Conservation (phyloP, 768 basidiomycete genomes). For the Leccinum broughii region DNA sequence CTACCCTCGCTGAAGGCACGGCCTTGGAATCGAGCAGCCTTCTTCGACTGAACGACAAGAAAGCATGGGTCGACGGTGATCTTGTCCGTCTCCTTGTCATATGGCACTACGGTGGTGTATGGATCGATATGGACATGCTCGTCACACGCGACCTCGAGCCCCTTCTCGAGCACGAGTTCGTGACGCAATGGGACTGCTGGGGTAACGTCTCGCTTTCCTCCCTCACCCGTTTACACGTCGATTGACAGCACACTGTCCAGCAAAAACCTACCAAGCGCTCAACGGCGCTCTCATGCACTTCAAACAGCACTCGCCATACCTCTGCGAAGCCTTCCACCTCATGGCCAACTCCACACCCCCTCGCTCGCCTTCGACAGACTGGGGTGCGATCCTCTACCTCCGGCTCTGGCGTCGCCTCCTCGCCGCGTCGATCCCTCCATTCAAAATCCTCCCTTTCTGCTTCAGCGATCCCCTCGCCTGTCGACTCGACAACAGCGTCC, state of each 20-base stretch:
- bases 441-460: conserved; percentile 93
- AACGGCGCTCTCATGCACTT: conserved; percentile 98
- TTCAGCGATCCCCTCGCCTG: conserved; percentile 91
- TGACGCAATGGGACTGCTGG: conserved; percentile 99
- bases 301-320: conserved; percentile 84
- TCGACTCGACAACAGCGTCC: conserved; percentile 85
- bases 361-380: conserved; percentile 80
- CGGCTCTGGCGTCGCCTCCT: conserved; percentile 88
- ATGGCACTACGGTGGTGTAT: conserved; percentile 89
- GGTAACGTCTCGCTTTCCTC: conserved; percentile 45
- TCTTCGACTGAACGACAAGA: conserved; percentile 63
- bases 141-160: conserved; percentile 85
- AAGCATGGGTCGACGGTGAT: conserved; percentile 96
- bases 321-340: conserved; percentile 94
- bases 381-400: conserved; percentile 91
- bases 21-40: conserved; percentile 64
- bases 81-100: conserved; percentile 83
- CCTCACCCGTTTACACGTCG: neutral
- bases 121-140: conserved; percentile 97
- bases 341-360: conserved; percentile 79
- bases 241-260: conserved; percentile 37
- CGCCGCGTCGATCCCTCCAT: conserved; percentile 71
- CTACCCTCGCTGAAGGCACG: conserved; percentile 70
- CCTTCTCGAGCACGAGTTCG: conserved; percentile 90
- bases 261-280: conserved; percentile 72